Evolutionary conservation across 148 eudicot species (phyloP).

Genomic region (Chenopodium album): DNA sequence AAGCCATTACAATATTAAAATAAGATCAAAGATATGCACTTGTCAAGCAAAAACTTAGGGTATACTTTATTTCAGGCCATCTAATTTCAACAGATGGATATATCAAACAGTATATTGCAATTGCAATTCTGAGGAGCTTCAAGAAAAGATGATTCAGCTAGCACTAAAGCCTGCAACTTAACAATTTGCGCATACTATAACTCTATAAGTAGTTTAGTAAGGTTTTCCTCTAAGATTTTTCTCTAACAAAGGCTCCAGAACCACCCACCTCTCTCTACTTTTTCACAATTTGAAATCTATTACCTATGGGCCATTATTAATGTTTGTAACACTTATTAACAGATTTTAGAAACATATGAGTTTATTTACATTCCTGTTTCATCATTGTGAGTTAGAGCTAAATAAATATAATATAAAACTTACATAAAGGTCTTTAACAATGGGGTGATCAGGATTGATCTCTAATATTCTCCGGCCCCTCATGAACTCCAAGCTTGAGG

Average conservation of each 20-base stretch:
- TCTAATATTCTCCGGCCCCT: constrained; percentile 94
- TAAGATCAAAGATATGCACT: background rate
- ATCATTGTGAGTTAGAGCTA: background rate
- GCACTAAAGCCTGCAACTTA: no score
- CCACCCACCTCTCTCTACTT: background rate
- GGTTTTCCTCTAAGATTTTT: background rate
- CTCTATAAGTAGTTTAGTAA: background rate
- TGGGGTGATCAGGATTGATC: constrained; percentile 95
- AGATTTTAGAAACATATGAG: no score
- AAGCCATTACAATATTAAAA: background rate
- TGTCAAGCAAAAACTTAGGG: background rate
- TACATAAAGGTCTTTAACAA: constrained; percentile 85
- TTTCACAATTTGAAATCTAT: background rate
- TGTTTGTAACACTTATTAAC: no score
- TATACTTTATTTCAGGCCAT: background rate
- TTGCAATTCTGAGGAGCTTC: background rate
- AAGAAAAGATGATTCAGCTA: no score
- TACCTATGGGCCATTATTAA: background rate
- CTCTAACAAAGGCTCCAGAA: background rate
- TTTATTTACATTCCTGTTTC: background rate
- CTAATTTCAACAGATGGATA: background rate
- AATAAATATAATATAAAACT: constrained; percentile 6
- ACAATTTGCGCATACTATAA: no score
- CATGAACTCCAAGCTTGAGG: constrained; percentile 94
- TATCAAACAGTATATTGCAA: background rate